These are phyloP conservation scores for Ustilago bromivora DNA, from an alignment of 1,284 basidiomycete genomes.

Conservation along the genomic window DNA sequence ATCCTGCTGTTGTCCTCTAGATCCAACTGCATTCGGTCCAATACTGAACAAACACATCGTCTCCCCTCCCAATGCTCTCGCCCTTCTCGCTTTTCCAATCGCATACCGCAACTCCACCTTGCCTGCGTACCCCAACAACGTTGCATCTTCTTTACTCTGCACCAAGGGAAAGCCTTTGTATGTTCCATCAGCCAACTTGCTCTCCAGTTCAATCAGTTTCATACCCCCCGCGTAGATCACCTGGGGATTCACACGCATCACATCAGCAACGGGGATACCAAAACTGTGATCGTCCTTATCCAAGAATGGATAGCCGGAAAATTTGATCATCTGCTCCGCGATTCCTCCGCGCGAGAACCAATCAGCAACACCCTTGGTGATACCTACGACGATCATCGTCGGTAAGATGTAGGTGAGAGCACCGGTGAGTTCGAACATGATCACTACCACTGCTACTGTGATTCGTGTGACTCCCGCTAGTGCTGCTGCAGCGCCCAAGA, in stretches of 20 bases:
- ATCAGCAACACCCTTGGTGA: slow-evolving; percentile 98
- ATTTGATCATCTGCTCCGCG: slow-evolving; percentile 95
- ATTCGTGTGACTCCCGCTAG: slow-evolving; percentile 87
- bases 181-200: slow-evolving; percentile 60
- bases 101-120: slow-evolving; percentile 87
- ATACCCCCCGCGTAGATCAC: slow-evolving; percentile 82
- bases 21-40: slow-evolving; percentile 17
- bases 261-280: slow-evolving; percentile 86
- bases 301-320: slow-evolving; percentile 96
- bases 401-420: slow-evolving; percentile 97
- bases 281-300: slow-evolving; percentile 84
- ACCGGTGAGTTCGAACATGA: slow-evolving; percentile 99
- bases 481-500: slow-evolving; percentile 52
- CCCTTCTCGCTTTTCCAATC: slow-evolving; percentile 75
- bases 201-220: slow-evolving; percentile 78
- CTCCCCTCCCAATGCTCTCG: slow-evolving; percentile 38
- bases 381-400: slow-evolving; percentile 96
- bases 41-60: slow-evolving; percentile 61
- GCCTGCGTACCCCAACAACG: slow-evolving; percentile 88
- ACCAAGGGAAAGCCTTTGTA: slow-evolving; percentile 95
- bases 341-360: slow-evolving; percentile 92
- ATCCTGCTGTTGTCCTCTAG: slow-evolving; percentile 28
- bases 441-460: slow-evolving; percentile 97
- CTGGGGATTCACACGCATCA: slow-evolving; percentile 85
- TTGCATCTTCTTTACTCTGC: slow-evolving; percentile 72